Conservation (phyloP, 1,284 basidiomycete genomes). For the Pascua guehoae region DNA sequence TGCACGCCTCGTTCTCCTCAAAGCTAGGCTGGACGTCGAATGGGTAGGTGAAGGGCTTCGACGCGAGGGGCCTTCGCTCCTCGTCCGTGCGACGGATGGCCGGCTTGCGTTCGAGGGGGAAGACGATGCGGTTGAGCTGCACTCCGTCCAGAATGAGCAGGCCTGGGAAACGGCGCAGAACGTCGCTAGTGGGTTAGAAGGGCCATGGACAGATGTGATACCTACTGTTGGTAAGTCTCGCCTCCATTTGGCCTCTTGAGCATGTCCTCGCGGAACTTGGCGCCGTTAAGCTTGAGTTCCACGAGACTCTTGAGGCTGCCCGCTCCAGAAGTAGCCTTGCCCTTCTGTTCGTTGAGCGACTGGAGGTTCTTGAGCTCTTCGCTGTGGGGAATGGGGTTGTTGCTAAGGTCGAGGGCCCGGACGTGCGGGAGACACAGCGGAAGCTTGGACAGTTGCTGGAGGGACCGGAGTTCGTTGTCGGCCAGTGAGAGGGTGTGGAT, state of each 20-base stretch:
- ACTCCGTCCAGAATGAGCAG: constrained; percentile 45
- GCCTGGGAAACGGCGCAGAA: constrained; percentile 46
- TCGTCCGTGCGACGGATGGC: constrained; percentile 30
- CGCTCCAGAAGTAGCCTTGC: constrained; percentile 33
- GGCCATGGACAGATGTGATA: not conserved
- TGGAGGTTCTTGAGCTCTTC: constrained; percentile 35
- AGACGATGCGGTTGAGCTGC: constrained; percentile 54
- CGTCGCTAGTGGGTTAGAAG: constrained; percentile 29
- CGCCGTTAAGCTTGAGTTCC: constrained; percentile 43
- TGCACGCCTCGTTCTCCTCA: constrained; percentile 33
- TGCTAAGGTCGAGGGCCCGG: constrained; percentile 44
- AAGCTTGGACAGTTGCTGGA: constrained; percentile 34
- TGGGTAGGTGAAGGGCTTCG: constrained; percentile 40
- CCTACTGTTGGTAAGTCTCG: constrained; percentile 40
- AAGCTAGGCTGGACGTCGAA: constrained; percentile 35
- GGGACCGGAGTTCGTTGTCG: constrained; percentile 34
- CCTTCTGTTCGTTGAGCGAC: constrained; percentile 36
- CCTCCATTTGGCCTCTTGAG: constrained; percentile 29
- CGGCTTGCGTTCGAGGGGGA: constrained; percentile 41
- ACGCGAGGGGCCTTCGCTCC: constrained; percentile 26
- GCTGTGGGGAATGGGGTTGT: constrained; percentile 36
- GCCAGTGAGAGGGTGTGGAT: constrained; percentile 46
- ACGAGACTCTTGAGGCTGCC: constrained; percentile 39
- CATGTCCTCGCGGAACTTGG: constrained; percentile 34
- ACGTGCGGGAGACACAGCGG: constrained; percentile 39